Evolutionary conservation across 1,284 basidiomycete species (phyloP).

Genomic region (Rhodotorula sp.): DNA sequence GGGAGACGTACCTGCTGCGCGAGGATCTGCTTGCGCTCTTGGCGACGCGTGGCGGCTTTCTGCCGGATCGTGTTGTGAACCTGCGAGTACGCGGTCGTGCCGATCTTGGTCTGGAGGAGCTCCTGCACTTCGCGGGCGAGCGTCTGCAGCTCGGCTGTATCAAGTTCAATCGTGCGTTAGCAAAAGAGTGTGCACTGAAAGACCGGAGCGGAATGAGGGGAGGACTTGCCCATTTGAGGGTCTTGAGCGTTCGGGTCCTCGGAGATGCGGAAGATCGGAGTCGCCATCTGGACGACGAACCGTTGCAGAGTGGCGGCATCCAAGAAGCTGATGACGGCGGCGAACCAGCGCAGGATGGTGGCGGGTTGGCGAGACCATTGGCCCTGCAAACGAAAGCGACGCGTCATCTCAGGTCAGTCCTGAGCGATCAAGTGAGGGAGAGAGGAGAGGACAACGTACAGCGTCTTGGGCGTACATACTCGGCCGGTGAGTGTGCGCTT

Average conservation of each 20-base stretch:
- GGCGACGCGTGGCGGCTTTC: constrained; percentile 63
- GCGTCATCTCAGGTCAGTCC: no score
- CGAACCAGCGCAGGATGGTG: constrained; percentile 87
- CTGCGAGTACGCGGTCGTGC: constrained; percentile 72
- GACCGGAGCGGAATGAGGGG: not conserved
- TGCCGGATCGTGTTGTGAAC: constrained; percentile 79
- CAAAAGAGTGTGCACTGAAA: not conserved
- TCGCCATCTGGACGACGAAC: constrained; percentile 80
- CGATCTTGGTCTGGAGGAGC: constrained; percentile 80
- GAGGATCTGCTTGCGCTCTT: constrained; percentile 68
- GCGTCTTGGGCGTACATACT: constrained; percentile 46
- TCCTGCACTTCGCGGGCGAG: constrained; percentile 83
- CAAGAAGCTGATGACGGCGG: constrained; percentile 78
- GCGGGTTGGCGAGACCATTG: constrained; percentile 77
- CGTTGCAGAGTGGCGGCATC: constrained; percentile 58
- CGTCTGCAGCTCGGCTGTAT: constrained; percentile 75
- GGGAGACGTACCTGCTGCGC: constrained; percentile 59
- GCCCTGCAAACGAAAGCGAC: constrained; percentile 47
- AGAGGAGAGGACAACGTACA: constrained; percentile 29
- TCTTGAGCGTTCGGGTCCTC: constrained; percentile 77
- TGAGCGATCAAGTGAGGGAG: not conserved
- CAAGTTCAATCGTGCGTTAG: not conserved
- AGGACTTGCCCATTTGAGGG: constrained; percentile 67
- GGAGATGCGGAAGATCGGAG: constrained; percentile 78
- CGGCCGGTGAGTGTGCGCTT: constrained; percentile 52